These are phyloP conservation scores for Tephrocybe sp. DNA, from an alignment of 768 basidiomycete genomes.

Conservation along the genomic window DNA sequence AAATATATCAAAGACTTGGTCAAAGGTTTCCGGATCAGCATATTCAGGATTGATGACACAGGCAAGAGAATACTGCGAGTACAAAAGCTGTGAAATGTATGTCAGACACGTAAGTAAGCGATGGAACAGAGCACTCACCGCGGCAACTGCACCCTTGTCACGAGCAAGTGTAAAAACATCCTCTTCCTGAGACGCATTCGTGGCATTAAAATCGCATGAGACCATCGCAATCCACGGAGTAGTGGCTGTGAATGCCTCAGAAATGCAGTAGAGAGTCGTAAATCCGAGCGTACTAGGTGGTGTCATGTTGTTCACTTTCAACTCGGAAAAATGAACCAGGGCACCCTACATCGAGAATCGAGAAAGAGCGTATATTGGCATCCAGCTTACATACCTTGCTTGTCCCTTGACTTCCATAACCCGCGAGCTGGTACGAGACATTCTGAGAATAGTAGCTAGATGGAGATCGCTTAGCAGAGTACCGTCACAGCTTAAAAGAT, in stretches of 20 bases:
- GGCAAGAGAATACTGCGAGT: slow-evolving; percentile 68
- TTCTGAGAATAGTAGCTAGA: slow-evolving; percentile 49
- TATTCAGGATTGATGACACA: slow-evolving; percentile 80
- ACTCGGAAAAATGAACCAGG: slow-evolving; percentile 82
- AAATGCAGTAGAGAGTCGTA: not conserved
- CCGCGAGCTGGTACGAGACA: slow-evolving; percentile 62
- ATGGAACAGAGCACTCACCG: slow-evolving; percentile 43
- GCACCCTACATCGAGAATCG: slow-evolving; percentile 61
- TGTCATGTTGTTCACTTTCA: slow-evolving; percentile 42
- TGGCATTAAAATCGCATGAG: slow-evolving; percentile 78
- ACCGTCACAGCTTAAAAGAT: slow-evolving; percentile 2
- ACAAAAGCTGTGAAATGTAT: slow-evolving; percentile 59
- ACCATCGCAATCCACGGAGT: slow-evolving; percentile 94
- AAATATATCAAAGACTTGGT: slow-evolving; percentile 76
- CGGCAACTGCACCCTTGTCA: slow-evolving; percentile 77
- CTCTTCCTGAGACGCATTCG: slow-evolving; percentile 52
- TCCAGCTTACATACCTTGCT: slow-evolving; percentile 43
- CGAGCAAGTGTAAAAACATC: slow-evolving; percentile 86
- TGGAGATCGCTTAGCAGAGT: not conserved
- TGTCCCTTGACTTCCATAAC: slow-evolving; percentile 46
- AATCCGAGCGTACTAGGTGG: slow-evolving; percentile 43
- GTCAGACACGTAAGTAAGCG: not conserved
- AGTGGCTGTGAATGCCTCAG: slow-evolving; percentile 37
- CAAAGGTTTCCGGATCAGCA: slow-evolving; percentile 58
- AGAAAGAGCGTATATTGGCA: not conserved